phyloP scores from a whole-genome alignment of 2,329 filamentous ascomycete species.

The Colletotrichum simmondsii region DNA sequence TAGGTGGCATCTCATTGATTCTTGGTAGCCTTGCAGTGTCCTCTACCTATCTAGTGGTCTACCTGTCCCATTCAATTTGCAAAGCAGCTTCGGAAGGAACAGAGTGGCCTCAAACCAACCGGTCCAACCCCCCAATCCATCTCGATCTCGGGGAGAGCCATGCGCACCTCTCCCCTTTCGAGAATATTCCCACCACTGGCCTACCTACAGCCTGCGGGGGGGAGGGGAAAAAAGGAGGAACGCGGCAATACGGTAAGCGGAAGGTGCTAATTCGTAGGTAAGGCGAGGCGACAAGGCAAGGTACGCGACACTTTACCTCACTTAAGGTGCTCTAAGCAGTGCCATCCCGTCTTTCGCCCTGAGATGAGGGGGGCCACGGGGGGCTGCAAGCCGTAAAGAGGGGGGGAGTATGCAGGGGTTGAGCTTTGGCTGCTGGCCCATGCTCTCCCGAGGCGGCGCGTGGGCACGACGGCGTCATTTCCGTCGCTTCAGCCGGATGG shows the following conservation, averaged over 20 bases:
- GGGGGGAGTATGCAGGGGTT: conserved; percentile 17
- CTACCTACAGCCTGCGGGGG: not conserved
- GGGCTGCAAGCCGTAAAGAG: not conserved
- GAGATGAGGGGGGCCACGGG: conserved; percentile 19
- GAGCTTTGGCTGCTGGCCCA: conserved; percentile 24
- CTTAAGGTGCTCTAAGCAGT: conserved; percentile 26
- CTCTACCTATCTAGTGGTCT: not conserved
- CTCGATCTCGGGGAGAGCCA: conserved; percentile 13
- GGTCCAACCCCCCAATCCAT: not conserved
- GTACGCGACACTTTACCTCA: conserved; percentile 28
- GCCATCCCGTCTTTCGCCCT: conserved; percentile 33
- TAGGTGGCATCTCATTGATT: not conserved
- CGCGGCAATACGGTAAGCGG: conserved; percentile 5
- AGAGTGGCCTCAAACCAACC: conserved; percentile 26
- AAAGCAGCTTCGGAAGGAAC: conserved; percentile 6
- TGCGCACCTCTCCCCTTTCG: conserved; percentile 22
- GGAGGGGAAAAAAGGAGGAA: conserved; percentile 8
- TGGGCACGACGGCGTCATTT: conserved; percentile 18
- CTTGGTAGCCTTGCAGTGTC: not conserved
- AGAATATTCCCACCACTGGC: conserved; percentile 33
- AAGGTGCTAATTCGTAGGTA: not conserved
- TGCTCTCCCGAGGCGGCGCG: conserved; percentile 20
- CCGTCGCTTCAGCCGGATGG: not conserved
- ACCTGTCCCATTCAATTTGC: not conserved
- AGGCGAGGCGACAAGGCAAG: conserved; percentile 4